phyloP scores from a whole-genome alignment of 2,329 filamentous ascomycete species.

The Fonsecaea multimorphosa region DNA sequence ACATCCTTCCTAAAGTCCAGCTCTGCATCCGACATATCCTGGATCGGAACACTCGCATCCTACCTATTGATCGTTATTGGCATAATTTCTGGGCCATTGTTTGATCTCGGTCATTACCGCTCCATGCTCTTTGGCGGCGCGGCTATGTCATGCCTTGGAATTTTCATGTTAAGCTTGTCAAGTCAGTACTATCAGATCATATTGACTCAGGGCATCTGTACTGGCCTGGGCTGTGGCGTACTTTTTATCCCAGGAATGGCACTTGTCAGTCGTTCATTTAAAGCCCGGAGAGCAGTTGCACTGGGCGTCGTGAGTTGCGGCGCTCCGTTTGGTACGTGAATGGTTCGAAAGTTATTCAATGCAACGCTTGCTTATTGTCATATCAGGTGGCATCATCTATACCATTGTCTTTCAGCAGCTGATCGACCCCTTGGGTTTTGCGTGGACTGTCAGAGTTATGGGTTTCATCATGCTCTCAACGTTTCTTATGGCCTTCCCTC shows the following conservation, averaged over 20 bases:
- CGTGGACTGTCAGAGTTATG: constrained; percentile 56
- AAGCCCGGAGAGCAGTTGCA: constrained; percentile 35
- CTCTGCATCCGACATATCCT: constrained; percentile 74
- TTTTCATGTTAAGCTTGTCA: constrained; percentile 75
- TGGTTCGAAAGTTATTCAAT: not conserved
- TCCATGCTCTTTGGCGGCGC: constrained; percentile 74
- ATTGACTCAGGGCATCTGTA: constrained; percentile 76
- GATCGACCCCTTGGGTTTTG: constrained; percentile 55
- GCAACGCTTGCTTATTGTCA: not conserved
- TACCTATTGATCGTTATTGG: constrained; percentile 85
- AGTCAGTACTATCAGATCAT: constrained; percentile 85
- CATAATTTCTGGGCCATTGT: constrained; percentile 83
- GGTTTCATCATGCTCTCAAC: constrained; percentile 46
- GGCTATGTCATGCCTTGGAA: constrained; percentile 64
- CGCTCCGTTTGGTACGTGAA: constrained; percentile 75
- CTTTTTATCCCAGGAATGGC: constrained; percentile 80
- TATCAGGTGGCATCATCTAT: constrained; percentile 71
- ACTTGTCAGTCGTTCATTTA: constrained; percentile 37
- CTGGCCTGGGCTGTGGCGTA: constrained; percentile 75
- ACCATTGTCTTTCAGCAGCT: constrained; percentile 57
- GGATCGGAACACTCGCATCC: constrained; percentile 85
- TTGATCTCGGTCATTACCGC: constrained; percentile 81
- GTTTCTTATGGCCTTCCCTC: constrained; percentile 43
- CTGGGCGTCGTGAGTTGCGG: constrained; percentile 42
- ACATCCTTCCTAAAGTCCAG: constrained; percentile 74